A percentile compares a stretch with the other conserved stretches of the same genome.
These are phyloP conservation scores for Leccinum aurantiacum DNA, from an alignment of 768 basidiomycete genomes.

Conservation along the genomic window DNA sequence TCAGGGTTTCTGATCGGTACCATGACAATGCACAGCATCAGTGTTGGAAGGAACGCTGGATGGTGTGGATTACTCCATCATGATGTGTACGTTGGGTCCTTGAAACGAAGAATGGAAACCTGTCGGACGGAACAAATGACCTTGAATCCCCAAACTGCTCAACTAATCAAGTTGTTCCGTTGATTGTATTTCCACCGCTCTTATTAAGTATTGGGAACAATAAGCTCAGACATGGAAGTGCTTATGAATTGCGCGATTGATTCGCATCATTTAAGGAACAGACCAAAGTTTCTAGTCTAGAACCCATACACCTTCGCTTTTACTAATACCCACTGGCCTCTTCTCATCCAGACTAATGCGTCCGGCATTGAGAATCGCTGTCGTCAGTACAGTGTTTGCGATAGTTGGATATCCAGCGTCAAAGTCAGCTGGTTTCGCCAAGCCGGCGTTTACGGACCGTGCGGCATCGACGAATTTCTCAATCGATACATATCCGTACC, in stretches of 20 bases:
- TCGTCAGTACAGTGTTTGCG: constrained; percentile 82
- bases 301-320: constrained; percentile 61
- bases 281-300: constrained; percentile 51
- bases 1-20: constrained; percentile 13
- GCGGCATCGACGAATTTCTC: constrained; percentile 91
- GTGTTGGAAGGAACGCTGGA: not conserved
- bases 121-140: not conserved
- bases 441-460: constrained; percentile 71
- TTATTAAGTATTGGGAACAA: constrained; percentile 3
- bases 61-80: not conserved
- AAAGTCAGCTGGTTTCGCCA: constrained; percentile 65
- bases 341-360: constrained; percentile 90
- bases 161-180: not conserved
- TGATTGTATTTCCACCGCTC: not conserved
- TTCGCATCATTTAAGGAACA: constrained; percentile 7
- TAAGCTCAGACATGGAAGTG: not conserved
- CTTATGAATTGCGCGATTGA: constrained; percentile 2
- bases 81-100: not conserved
- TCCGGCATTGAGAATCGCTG: constrained; percentile 88
- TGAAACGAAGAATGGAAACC: not conserved
- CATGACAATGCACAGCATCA: constrained; percentile 20
- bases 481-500: constrained; percentile 89
- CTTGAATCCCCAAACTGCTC: not conserved
- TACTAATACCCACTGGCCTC: constrained; percentile 75
- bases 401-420: constrained; percentile 90